Evolutionary conservation across 2,329 filamentous ascomycete species (phyloP), one percentile per base, ranked within the genome.

Genomic region (Chalara sp.): DNA sequence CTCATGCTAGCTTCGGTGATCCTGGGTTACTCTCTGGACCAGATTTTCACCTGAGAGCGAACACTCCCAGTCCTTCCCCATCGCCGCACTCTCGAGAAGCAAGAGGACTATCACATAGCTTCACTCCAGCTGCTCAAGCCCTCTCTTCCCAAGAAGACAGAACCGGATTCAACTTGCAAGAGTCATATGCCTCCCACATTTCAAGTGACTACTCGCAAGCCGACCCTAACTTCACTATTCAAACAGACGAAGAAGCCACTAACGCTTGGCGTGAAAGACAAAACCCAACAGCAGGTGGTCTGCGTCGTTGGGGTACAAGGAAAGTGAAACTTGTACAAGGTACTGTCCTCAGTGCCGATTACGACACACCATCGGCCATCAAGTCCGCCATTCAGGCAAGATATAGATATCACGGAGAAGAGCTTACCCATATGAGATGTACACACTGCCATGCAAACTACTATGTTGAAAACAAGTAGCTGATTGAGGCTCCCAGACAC

Each of bases 291-390:
- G 8, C 41, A 43, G 41, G 12, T 3, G 41, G 28, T 43, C 29
- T 43, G 28, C 41, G 13, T 43, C 41, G 41, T 2, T 21, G 28
- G 8, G 41, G 41, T n/a, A 43, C 41, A 11, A 82, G 92, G 71
- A 96, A 95, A 74, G 87, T 96, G 72, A 96, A 96, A 81, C 86
- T 96, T 50, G 89, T 95, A 21, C 90, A 96, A 72, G 91, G 91
- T 65, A 91, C 89, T 64, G 91, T 96, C 62, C 80, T 97, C 68
- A 95, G 89, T 72, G 87, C 93, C 64, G 91, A 96, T 71, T 96
- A 97, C 67, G 90, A 91, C 1, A 91, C 96, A 6, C 92, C 92
- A 51, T 93, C 87, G 67, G 91, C 92, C 61, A 96, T 97, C 69
- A 88, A 93, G 70, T 96, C 96, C 66, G 89, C 92, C 48, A 84